Evolutionary conservation across 2,329 filamentous ascomycete genomes (phyloP).

Genomic region (Aspergillus sp.): DNA sequence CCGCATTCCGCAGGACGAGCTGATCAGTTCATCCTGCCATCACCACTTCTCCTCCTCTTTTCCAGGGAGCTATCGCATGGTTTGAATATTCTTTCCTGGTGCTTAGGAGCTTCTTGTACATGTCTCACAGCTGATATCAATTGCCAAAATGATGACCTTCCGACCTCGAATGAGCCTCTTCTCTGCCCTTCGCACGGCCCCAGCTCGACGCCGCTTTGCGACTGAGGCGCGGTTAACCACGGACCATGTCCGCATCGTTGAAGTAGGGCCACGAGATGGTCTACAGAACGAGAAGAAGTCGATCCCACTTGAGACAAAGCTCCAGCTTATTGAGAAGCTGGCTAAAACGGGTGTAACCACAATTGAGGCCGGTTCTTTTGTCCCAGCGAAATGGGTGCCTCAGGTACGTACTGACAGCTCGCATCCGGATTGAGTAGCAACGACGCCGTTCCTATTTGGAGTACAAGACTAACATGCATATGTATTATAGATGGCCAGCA

Average conservation of each 20-base stretch:
- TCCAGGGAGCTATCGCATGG: background rate
- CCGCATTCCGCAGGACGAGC: constrained; percentile 28
- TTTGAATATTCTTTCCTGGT: background rate
- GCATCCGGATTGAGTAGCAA: background rate
- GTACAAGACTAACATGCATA: background rate
- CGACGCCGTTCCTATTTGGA: background rate
- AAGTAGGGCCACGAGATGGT: constrained; percentile 57
- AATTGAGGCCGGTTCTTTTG: constrained; percentile 57
- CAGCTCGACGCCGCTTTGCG: constrained; percentile 33
- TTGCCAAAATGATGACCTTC: constrained; percentile 28
- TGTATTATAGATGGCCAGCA: constrained; percentile 62
- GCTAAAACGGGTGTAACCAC: constrained; percentile 52
- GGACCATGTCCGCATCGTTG: constrained; percentile 56
- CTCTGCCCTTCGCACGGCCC: constrained; percentile 28
- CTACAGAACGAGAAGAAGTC: constrained; percentile 56
- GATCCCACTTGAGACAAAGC: constrained; percentile 51
- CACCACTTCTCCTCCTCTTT: background rate
- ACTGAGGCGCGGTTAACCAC: constrained; percentile 46
- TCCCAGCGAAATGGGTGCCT: constrained; percentile 57
- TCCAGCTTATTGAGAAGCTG: constrained; percentile 52
- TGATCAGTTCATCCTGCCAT: constrained; percentile 11
- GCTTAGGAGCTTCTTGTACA: background rate
- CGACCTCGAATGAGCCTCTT: constrained; percentile 33
- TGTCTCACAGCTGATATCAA: background rate
- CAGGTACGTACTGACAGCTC: constrained; percentile 42